phyloP scores from a whole-genome alignment of 257 asterid species.

The Solanum corneliomulleri region DNA sequence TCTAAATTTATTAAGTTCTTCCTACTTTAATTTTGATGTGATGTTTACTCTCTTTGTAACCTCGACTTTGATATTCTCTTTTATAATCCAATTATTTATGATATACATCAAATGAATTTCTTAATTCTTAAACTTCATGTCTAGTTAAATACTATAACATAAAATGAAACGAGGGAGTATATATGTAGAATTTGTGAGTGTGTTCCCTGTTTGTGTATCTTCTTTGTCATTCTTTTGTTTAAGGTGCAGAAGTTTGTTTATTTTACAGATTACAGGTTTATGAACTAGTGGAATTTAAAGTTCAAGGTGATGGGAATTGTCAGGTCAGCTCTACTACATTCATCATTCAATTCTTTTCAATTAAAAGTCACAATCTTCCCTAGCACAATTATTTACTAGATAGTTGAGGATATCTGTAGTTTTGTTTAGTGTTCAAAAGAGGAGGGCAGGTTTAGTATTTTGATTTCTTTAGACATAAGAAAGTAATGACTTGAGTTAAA shows the following conservation, averaged over 20 bases:
- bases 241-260: conserved; percentile 4
- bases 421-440: neutral
- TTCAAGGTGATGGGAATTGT: conserved; percentile 95
- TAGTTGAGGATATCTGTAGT: neutral
- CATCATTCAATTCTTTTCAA: neutral
- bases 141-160: neutral
- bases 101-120: neutral
- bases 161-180: neutral
- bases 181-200: neutral
- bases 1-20: neutral
- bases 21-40: neutral
- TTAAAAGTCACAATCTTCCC: neutral
- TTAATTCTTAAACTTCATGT: neutral
- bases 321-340: conserved; percentile 43
- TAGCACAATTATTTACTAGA: neutral
- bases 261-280: conserved; percentile 64
- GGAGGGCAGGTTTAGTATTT: neutral
- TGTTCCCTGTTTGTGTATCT: neutral
- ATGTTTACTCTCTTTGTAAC: neutral
- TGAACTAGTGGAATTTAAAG: conserved; percentile 77
- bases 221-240: neutral
- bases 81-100: neutral
- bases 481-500: neutral
- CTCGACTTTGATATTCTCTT: neutral
- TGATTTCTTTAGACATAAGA: neutral